Evolutionary conservation across 306 rosid genomes (phyloP).

Genomic region (Pachyrhizus erosus): DNA sequence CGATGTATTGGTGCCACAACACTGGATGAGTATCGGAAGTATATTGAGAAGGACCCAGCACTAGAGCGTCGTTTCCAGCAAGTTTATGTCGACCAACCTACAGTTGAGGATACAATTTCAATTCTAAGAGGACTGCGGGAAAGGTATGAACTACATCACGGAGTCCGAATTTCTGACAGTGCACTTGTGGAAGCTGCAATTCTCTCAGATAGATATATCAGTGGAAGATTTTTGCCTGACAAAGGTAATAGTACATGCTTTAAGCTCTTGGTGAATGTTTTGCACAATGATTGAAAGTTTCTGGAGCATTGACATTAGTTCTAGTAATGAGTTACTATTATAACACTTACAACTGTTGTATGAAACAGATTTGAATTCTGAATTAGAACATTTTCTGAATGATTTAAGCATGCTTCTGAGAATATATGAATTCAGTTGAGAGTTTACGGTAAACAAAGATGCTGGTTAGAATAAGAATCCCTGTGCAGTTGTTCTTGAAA

Average conservation of each 20-base stretch:
- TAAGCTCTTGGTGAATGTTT: not conserved
- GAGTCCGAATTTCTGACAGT: conserved; percentile 96
- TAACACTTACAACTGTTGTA: not conserved
- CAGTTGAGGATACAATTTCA: conserved; percentile 90
- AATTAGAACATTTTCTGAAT: conserved; percentile 10
- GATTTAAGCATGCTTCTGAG: conserved; percentile 11
- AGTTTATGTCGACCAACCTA: conserved; percentile 96
- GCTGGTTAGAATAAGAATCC: not conserved
- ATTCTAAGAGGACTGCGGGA: conserved; percentile 93
- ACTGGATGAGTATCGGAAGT: conserved; percentile 87
- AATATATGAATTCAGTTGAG: not conserved
- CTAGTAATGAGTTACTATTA: not conserved
- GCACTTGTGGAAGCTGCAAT: conserved; percentile 98
- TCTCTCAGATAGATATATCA: conserved; percentile 93
- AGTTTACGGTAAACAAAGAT: not conserved
- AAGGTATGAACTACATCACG: conserved; percentile 95
- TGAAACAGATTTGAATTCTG: conserved; percentile 3
- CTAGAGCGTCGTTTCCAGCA: conserved; percentile 97
- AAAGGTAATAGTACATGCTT: conserved; percentile 66
- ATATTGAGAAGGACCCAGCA: conserved; percentile 97
- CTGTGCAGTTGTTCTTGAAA: conserved; percentile 4
- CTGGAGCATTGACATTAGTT: conserved; percentile 1
- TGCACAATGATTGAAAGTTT: conserved; percentile 18
- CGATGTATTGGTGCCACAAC: conserved; percentile 98
- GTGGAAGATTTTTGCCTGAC: conserved; percentile 97